phyloP scores from a whole-genome alignment of 805 yeast genomes.

The Ogataea dorogensis region DNA sequence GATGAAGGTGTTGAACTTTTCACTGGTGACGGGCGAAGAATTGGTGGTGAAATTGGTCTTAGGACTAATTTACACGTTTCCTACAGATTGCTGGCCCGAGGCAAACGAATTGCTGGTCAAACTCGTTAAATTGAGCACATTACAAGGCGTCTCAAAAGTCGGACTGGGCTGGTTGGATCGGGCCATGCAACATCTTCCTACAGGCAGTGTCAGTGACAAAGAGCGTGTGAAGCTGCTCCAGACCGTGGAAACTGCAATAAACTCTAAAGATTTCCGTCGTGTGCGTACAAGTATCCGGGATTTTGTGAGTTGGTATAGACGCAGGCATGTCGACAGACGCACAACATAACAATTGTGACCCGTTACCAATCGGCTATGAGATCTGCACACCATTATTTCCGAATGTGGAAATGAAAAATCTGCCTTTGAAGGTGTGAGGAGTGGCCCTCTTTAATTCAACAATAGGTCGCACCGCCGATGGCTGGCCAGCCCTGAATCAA shows the following conservation, averaged over 20 bases:
- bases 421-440: slow-evolving; percentile 2
- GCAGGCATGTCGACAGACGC: slow-evolving; percentile 58
- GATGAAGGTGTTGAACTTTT: slow-evolving; percentile 44
- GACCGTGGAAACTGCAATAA: slow-evolving; percentile 57
- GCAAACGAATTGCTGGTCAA: slow-evolving; percentile 73
- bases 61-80: slow-evolving; percentile 72
- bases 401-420: slow-evolving; percentile 4
- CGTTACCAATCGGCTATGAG: slow-evolving; percentile 1
- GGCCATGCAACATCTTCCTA: slow-evolving; percentile 56
- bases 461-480: slow-evolving; percentile 1
- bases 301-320: slow-evolving; percentile 78
- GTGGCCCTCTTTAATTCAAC: neutral
- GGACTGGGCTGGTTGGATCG: slow-evolving; percentile 58
- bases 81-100: slow-evolving; percentile 66
- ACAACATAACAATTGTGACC: slow-evolving; percentile 3
- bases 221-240: slow-evolving; percentile 65
- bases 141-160: slow-evolving; percentile 42
- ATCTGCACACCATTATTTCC: slow-evolving; percentile 9
- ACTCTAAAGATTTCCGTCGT: slow-evolving; percentile 68
- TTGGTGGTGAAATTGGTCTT: slow-evolving; percentile 52
- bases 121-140: slow-evolving; percentile 51
- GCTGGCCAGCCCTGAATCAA: slow-evolving; percentile 7
- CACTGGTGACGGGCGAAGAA: slow-evolving; percentile 55
- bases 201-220: slow-evolving; percentile 57
- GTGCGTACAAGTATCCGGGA: slow-evolving; percentile 70